These are phyloP conservation scores for Sporothrix globosa DNA, from an alignment of 2,329 filamentous ascomycete genomes.

Conservation along the genomic window DNA sequence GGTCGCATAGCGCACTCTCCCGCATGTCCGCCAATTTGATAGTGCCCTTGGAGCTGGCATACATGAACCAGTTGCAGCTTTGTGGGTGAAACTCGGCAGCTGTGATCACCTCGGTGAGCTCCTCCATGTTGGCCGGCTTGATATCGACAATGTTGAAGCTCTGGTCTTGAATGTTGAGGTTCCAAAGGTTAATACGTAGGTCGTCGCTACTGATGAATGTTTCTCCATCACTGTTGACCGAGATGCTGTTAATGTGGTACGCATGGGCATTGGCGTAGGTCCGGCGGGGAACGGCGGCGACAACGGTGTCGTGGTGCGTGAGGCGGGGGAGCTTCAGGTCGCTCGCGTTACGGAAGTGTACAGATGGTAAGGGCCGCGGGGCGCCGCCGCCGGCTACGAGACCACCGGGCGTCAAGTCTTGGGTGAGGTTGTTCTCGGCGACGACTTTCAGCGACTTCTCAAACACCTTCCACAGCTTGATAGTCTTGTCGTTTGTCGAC, in stretches of 20 bases:
- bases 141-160: constrained; percentile 99
- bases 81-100: constrained; percentile 95
- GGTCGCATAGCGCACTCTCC: constrained; percentile 92
- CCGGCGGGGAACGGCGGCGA: constrained; percentile 91
- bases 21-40: constrained; percentile 99
- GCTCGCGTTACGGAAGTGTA: constrained; percentile 75
- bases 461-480: constrained; percentile 99
- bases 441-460: constrained; percentile 99
- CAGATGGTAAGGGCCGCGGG: constrained; percentile 70
- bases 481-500: constrained; percentile 99
- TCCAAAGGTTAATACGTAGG: constrained; percentile 97
- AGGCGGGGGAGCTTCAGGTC: constrained; percentile 92
- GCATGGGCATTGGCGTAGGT: constrained; percentile 98
- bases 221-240: constrained; percentile 99
- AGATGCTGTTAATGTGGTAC: constrained; percentile 99
- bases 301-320: constrained; percentile 97
- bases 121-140: constrained; percentile 99
- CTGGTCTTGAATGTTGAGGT: constrained; percentile 98
- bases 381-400: constrained; percentile 76
- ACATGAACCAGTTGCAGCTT: constrained; percentile 99
- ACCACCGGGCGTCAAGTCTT: constrained; percentile 80
- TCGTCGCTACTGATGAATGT: constrained; percentile 99
- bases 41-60: constrained; percentile 97
- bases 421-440: constrained; percentile 96
- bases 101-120: constrained; percentile 97